Evolutionary conservation across 2,329 filamentous ascomycete species (phyloP), one percentile per base, ranked within the genome.

Genomic region (Lasiodiplodia sp.): DNA sequence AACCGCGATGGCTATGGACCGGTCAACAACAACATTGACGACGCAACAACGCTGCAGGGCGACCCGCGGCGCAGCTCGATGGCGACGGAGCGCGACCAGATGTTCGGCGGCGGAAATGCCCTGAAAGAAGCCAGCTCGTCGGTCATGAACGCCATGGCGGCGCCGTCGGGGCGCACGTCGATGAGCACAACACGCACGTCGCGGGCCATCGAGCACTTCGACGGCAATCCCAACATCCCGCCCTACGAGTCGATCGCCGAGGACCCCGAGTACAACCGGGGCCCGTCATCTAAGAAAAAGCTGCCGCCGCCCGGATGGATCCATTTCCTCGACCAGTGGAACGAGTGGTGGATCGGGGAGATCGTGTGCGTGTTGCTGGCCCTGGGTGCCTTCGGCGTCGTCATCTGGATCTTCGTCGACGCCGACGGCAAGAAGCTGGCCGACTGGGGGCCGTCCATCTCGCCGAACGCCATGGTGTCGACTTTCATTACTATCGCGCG

Each of bases 381-480:
- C 31, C 60, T 64, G 18, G 47, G 28, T 25, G 52, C 44, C 31
- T 14, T 64, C n/a, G 60, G 47, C 31, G 47, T 64, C 47, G 60
- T 38, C 44, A 25, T 53, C 60, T 64, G 47, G 31, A 51, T 64
- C 28, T 31, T 64, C n/a, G 60, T 38, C 18, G 47, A 52, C 47
- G 25, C 28, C 16, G 47, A 52, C 28, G 47, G 47, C 18, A 64
- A 23, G 60, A 12, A 12, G 44, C 60, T 64, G 44, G 34, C 60
- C 12, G 60, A 64, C 31, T 64, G 60, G 60, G 37, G 16, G 1
- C 44, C 51, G 31, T 16, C 60, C 25, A 38, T 52, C 40, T 52
- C 44, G n/a, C 56, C 65, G 16, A 81, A 79, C 70, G 75, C 79
- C 0, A 62, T 79, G 11, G 72, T 82, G 14, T 72, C 80, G 4